Evolutionary conservation across 192 early-diverging fungal genomes (phyloP), one percentile per base, ranked within the genome.

Genomic region (Geranomyces variabilis): DNA sequence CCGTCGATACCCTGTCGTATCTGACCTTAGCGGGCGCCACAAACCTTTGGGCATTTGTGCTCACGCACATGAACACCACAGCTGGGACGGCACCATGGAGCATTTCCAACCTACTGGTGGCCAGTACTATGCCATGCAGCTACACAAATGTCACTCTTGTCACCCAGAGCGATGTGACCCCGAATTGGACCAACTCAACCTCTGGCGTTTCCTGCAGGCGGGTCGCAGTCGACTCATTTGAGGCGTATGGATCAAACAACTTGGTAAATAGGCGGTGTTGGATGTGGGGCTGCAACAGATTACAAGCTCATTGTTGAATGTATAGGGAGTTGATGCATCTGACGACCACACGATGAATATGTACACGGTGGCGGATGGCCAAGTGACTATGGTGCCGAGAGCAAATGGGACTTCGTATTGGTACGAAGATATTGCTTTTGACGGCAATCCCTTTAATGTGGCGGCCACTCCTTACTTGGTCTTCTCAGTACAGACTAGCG

Each of bases 1-100:
- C 31, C 29, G 29, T 60, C 58, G 58, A 60, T 26, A 34, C 12
- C 58, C 29, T 5, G 7, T 60, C 58, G 28, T 60, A 60, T 29
- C 58, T 60, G 17, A 7, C 58, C 29, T 28, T 29, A 19, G 8
- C 58, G 5, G 24, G 9, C 58, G 9, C 58, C 29, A 60, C 24
- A 17, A 60, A 17, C 28, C 58, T 60, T 4, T 60, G 22, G 28
- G 6, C 58, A 17, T 34, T 60, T 33, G 58, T 60, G 5, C 58
- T 60, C 29, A 29, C 31, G 29, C 24, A 34, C 2, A 60, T 60
- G 58, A 7, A n/a, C 24, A 60, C 58, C 29, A 4, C 9, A 33
- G 4, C 24, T 19, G 58, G 58, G 29, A 60, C 58, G 31, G 31
- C 58, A 8, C 31, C 58, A 19, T 60, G 58, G 58, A 19, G 29